Evolutionary conservation across 2,329 filamentous ascomycete species (phyloP).

Genomic region (Fusarium tuaranense): DNA sequence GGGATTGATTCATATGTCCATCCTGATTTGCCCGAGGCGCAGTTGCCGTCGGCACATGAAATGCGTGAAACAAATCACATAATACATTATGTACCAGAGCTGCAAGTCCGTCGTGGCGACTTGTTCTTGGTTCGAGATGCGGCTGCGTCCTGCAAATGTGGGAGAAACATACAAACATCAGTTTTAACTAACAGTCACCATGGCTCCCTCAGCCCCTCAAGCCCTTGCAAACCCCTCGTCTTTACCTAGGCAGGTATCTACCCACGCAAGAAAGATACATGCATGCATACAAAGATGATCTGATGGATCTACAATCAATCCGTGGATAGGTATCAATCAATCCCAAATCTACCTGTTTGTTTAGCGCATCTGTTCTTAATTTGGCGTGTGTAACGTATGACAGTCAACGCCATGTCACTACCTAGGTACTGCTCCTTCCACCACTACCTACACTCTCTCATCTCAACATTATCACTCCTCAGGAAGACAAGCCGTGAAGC

Average conservation of each 20-base stretch:
- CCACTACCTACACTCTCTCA: neutral
- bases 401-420: neutral
- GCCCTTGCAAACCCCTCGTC: neutral
- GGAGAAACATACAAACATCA: neutral
- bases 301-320: neutral
- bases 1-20: neutral
- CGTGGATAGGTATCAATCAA: neutral
- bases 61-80: neutral
- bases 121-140: neutral
- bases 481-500: neutral
- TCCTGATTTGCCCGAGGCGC: neutral
- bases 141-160: neutral
- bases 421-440: neutral
- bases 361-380: neutral
- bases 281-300: neutral
- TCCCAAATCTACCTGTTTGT: neutral
- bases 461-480: neutral
- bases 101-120: neutral
- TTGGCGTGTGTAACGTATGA: neutral
- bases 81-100: neutral
- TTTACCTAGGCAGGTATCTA: neutral
- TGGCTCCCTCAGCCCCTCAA: neutral
- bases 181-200: neutral
- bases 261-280: neutral
- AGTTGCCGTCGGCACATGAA: neutral